Evolutionary conservation across 306 rosid species (phyloP).

Genomic region (Dalbergia cochinchinensis): DNA sequence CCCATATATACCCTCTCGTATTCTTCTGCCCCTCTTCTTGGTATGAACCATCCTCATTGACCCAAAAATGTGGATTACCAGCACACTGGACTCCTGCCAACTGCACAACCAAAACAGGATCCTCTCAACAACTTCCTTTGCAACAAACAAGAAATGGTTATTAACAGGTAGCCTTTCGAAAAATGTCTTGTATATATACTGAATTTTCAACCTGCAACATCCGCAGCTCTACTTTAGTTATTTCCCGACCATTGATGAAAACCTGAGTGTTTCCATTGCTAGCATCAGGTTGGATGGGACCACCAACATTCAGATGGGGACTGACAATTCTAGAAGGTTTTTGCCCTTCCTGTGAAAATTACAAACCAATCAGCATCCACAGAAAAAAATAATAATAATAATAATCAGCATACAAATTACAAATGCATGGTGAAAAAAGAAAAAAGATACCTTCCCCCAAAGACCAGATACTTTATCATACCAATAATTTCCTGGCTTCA

Average conservation of each 20-base stretch:
- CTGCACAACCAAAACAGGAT: conserved; percentile 57
- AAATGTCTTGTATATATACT: conserved; percentile 1
- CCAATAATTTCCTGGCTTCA: conserved; percentile 98
- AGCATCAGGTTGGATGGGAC: conserved; percentile 78
- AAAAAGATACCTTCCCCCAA: conserved; percentile 93
- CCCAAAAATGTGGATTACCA: conserved; percentile 99
- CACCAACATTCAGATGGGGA: conserved; percentile 94
- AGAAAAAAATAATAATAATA: conserved; percentile 3
- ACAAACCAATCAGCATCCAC: conserved; percentile 38
- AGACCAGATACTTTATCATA: conserved; percentile 99
- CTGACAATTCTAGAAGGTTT: conserved; percentile 89
- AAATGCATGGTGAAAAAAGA: conserved; percentile 19
- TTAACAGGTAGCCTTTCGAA: conserved; percentile 22
- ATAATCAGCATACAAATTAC: conserved; percentile 11
- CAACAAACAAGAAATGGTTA: conserved; percentile 11
- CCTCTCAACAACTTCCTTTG: conserved; percentile 37
- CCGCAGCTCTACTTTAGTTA: conserved; percentile 94
- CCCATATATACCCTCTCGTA: conserved; percentile 98
- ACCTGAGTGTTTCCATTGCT: conserved; percentile 96
- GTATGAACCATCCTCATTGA: conserved; percentile 97
- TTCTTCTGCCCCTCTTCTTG: conserved; percentile 99
- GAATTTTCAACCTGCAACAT: conserved; percentile 88
- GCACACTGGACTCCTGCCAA: conserved; percentile 99
- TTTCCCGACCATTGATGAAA: conserved; percentile 92
- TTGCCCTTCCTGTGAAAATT: conserved; percentile 84